phyloP scores from a whole-genome alignment of 1,284 basidiomycete species.

The Wolfiporia cocos region DNA sequence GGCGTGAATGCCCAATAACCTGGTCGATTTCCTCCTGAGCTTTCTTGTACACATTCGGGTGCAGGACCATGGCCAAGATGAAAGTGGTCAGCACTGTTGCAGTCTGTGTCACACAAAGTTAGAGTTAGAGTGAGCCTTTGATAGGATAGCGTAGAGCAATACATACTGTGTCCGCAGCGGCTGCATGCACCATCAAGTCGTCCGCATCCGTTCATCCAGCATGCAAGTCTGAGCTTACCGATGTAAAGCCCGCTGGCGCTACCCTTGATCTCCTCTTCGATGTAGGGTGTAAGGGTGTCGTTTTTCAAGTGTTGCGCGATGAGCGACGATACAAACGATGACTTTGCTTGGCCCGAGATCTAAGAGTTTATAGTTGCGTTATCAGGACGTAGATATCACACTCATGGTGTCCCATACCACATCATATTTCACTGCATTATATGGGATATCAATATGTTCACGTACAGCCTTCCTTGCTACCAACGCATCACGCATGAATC shows the following conservation, averaged over 20 bases:
- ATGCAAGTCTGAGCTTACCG: constrained; percentile 6
- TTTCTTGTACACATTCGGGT: constrained; percentile 31
- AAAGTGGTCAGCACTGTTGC: constrained; percentile 35
- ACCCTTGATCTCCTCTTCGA: constrained; percentile 13
- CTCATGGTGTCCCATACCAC: constrained; percentile 10
- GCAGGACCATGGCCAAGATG: constrained; percentile 33
- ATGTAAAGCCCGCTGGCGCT: constrained; percentile 10
- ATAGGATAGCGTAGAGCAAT: background rate
- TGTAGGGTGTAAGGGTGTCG: constrained; percentile 1
- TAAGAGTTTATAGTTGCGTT: background rate
- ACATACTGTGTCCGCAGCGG: constrained; percentile 1
- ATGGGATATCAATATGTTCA: constrained; percentile 32
- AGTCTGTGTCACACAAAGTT: constrained; percentile 24
- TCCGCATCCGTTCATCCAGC: background rate
- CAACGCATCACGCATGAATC: constrained; percentile 40
- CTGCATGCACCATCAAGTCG: background rate
- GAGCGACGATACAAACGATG: constrained; percentile 11
- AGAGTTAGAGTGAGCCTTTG: background rate
- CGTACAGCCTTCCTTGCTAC: constrained; percentile 24
- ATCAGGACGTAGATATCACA: background rate
- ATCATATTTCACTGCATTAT: constrained; percentile 12
- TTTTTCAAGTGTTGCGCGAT: constrained; percentile 7
- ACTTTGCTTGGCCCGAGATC: constrained; percentile 10
- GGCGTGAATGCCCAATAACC: constrained; percentile 29
- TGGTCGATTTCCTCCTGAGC: constrained; percentile 38